Percentiles rank a stretch among this genome's conserved stretches.
phyloP scores from a whole-genome alignment of 1,284 basidiomycete species.

The Irpex lacteus region DNA sequence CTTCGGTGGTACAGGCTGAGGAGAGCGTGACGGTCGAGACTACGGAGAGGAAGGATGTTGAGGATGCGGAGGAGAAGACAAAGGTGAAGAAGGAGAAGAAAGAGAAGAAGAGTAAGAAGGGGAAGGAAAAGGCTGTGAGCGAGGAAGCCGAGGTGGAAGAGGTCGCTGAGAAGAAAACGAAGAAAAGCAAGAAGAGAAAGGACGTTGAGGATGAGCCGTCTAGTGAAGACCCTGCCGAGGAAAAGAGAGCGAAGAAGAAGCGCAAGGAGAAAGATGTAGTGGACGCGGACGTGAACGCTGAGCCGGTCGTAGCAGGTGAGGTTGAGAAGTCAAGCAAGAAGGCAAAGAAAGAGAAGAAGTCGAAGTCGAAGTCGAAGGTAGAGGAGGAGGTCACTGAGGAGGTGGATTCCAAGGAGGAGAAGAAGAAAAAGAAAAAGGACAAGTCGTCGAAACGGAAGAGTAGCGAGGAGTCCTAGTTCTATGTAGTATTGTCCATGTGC shows the following conservation, averaged over 20 bases:
- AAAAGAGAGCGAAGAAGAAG: neutral
- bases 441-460: conserved; percentile 1
- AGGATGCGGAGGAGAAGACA: neutral
- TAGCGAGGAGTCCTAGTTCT: neutral
- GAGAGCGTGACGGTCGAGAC: conserved; percentile 4
- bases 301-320: neutral
- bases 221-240: neutral
- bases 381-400: neutral
- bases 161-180: conserved; percentile 1
- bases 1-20: neutral
- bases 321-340: neutral
- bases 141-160: neutral
- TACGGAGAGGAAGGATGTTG: conserved; percentile 1
- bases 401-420: neutral
- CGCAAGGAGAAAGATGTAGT: neutral
- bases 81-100: conserved; percentile 7
- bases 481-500: neutral
- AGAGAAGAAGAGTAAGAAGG: conserved; percentile 1
- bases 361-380: conserved; percentile 5
- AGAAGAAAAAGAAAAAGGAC: conserved; percentile 7
- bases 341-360: conserved; percentile 4
- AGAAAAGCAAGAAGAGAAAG: conserved; percentile 6
- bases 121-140: neutral
- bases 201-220: neutral
- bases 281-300: neutral